These are phyloP conservation scores for Grosmannia clavigera DNA, from an alignment of 2,329 filamentous ascomycete genomes.

Conservation along the genomic window DNA sequence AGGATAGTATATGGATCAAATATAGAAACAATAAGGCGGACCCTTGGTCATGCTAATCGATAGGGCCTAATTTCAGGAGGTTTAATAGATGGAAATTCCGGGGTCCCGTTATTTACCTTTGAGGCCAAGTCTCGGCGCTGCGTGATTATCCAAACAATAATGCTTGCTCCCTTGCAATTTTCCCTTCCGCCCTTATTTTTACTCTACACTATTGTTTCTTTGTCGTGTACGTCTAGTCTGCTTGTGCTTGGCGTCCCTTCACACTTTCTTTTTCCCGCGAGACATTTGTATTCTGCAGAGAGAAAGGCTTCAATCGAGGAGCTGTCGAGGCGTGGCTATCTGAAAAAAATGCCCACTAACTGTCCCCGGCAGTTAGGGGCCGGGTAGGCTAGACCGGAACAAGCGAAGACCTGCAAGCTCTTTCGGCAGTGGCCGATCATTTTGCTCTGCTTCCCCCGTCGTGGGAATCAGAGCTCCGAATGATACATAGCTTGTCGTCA, in stretches of 20 bases:
- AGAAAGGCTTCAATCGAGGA: neutral
- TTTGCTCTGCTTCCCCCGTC: neutral
- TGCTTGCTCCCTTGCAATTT: too few relatives aligned
- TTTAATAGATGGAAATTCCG: too few relatives aligned
- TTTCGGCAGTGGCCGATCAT: constrained; percentile 7
- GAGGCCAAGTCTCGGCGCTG: too few relatives aligned
- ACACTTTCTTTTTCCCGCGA: neutral
- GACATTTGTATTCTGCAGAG: neutral
- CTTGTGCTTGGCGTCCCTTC: neutral
- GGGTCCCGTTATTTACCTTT: too few relatives aligned
- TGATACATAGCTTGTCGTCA: neutral
- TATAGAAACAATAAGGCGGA: too few relatives aligned
- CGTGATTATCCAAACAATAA: too few relatives aligned
- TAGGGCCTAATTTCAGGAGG: too few relatives aligned
- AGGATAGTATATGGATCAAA: too few relatives aligned
- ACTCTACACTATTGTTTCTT: too few relatives aligned
- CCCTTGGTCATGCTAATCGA: too few relatives aligned
- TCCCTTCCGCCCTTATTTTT: too few relatives aligned
- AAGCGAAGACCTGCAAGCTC: constrained; percentile 8
- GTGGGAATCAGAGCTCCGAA: neutral
- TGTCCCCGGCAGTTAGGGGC: neutral
- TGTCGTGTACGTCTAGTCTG: too few relatives aligned
- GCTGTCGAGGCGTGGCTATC: neutral
- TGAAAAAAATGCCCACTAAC: neutral
- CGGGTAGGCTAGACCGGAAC: constrained; percentile 9